phyloP scores from a whole-genome alignment of 768 basidiomycete genomes.

The Lactarius deliciosus region DNA sequence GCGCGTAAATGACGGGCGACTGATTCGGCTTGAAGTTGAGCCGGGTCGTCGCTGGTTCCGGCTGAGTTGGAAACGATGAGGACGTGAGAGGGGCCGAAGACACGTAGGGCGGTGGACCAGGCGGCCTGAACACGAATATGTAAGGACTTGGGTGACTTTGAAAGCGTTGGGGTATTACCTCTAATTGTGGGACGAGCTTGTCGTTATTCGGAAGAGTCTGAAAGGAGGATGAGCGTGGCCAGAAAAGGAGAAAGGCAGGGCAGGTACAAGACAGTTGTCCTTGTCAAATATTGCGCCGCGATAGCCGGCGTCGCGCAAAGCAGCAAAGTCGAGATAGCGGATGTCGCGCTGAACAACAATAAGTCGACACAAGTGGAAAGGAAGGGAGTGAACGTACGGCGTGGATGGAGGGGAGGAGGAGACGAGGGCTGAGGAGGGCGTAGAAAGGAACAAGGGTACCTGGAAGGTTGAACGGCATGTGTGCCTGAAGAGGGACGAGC shows the following conservation, averaged over 20 bases:
- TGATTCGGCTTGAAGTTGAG: conserved; percentile 86
- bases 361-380: neutral
- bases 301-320: conserved; percentile 73
- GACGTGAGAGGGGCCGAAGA: conserved; percentile 77
- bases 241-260: neutral
- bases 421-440: conserved; percentile 62
- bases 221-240: neutral
- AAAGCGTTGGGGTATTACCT: conserved; percentile 41
- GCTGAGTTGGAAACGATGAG: conserved; percentile 95
- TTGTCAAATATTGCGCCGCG: conserved; percentile 95
- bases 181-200: conserved; percentile 68
- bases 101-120: conserved; percentile 69
- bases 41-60: conserved; percentile 74
- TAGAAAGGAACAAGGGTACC: conserved; percentile 71
- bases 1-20: conserved; percentile 73
- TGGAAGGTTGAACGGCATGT: conserved; percentile 74
- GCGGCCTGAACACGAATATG: conserved; percentile 47
- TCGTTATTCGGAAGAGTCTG: conserved; percentile 85
- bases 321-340: conserved; percentile 75
- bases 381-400: conserved; percentile 58
- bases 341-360: conserved; percentile 63
- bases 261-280: conserved; percentile 89
- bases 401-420: conserved; percentile 62
- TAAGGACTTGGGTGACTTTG: neutral
- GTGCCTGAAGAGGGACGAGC: neutral